Evolutionary conservation across 305 asterid genomes (phyloP).

Genomic region (Plantago lanceolata): DNA sequence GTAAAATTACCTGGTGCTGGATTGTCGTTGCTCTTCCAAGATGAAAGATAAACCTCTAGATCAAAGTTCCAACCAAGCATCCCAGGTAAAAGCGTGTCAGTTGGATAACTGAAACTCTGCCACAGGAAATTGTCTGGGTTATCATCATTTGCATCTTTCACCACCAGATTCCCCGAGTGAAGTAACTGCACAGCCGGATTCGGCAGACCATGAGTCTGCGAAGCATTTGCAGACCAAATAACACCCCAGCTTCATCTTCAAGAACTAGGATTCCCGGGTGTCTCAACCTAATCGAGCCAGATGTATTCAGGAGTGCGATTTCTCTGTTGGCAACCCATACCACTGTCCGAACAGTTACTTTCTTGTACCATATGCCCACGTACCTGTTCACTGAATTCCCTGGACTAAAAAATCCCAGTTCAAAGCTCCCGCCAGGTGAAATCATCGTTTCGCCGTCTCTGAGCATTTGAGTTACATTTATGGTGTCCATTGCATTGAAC

Average conservation of each 20-base stretch:
- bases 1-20: conserved; percentile 17
- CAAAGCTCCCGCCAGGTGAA: conserved; percentile 1
- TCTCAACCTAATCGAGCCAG: neutral
- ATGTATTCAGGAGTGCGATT: neutral
- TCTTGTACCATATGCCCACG: neutral
- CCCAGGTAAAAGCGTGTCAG: conserved; percentile 6
- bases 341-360: neutral
- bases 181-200: conserved; percentile 7
- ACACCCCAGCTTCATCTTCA: neutral
- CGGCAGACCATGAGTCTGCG: neutral
- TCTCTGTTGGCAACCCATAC: conserved; percentile 10
- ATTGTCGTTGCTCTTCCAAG: conserved; percentile 14
- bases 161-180: conserved; percentile 10
- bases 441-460: neutral
- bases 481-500: neutral
- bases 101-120: conserved; percentile 13
- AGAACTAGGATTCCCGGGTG: neutral
- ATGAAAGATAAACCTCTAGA: neutral
- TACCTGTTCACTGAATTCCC: neutral
- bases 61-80: conserved; percentile 9
- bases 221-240: neutral
- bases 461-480: neutral
- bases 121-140: conserved; percentile 1
- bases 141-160: conserved; percentile 7
- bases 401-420: conserved; percentile 4